A percentile compares a stretch with the other conserved stretches of the same genome.
Conservation (phyloP, 805 yeast genomes). For the Nakazawaea laoshanensis region DNA sequence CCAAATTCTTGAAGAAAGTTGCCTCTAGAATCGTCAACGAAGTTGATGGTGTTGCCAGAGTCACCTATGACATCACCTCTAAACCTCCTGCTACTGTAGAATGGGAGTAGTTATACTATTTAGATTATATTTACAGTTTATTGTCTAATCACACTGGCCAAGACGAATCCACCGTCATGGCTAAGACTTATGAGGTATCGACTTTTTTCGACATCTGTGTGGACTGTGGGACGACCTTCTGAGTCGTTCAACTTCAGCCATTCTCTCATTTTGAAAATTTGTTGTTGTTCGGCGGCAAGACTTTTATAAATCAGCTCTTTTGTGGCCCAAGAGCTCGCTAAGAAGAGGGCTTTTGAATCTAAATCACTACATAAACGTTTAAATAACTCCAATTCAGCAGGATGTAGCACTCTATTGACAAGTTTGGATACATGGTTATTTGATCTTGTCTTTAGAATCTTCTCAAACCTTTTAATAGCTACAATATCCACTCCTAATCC, state of each 20-base stretch:
- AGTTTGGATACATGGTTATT: slow-evolving; percentile 1
- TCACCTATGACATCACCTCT: slow-evolving; percentile 95
- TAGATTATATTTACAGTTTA: slow-evolving; percentile 2
- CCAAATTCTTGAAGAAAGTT: slow-evolving; percentile 82
- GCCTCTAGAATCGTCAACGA: slow-evolving; percentile 96
- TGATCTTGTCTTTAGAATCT: slow-evolving; percentile 2
- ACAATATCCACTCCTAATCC: slow-evolving; percentile 8
- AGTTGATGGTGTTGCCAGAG: slow-evolving; percentile 98
- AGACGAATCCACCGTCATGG: slow-evolving; percentile 56
- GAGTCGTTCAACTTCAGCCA: slow-evolving; percentile 44
- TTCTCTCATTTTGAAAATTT: slow-evolving; percentile 40
- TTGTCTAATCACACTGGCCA: slow-evolving; percentile 40
- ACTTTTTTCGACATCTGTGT: slow-evolving; percentile 34
- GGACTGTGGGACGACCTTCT: slow-evolving; percentile 34
- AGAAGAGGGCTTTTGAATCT: slow-evolving; percentile 12
- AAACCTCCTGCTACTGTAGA: slow-evolving; percentile 99
- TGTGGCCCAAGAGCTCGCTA: slow-evolving; percentile 62
- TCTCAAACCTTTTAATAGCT: slow-evolving; percentile 1
- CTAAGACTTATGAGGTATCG: slow-evolving; percentile 50
- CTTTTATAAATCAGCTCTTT: slow-evolving; percentile 71
- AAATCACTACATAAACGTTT: not conserved
- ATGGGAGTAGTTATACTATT: slow-evolving; percentile 63
- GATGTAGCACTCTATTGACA: slow-evolving; percentile 1
- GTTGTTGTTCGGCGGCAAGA: slow-evolving; percentile 39
- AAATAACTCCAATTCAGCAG: slow-evolving; percentile 3